Evolutionary conservation across 2,329 filamentous ascomycete species (phyloP).

Genomic region (Pyricularia sp.): DNA sequence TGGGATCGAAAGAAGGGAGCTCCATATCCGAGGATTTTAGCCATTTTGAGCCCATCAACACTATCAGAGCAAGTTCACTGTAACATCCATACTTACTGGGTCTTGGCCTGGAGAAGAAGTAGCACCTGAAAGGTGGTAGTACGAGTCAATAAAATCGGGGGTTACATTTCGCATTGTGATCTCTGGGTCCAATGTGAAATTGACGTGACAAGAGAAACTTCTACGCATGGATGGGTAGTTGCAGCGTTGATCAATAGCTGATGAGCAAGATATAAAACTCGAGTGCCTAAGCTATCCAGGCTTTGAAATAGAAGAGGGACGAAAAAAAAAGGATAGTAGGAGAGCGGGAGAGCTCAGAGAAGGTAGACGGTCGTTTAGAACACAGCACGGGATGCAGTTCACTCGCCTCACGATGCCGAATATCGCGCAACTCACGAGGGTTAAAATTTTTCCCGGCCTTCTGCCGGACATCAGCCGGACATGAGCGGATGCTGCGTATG

Average conservation of each 20-base stretch:
- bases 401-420: neutral
- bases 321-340: neutral
- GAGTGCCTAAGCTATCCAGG: neutral
- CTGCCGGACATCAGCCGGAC: neutral
- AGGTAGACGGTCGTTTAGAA: neutral
- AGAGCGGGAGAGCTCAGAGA: neutral
- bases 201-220: neutral
- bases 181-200: neutral
- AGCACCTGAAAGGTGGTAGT: neutral
- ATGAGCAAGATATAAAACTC: neutral
- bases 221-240: neutral
- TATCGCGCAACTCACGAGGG: neutral
- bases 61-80: neutral
- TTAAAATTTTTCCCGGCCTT: neutral
- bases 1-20: no score
- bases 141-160: neutral
- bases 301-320: neutral
- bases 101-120: neutral
- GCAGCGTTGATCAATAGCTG: neutral
- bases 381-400: neutral
- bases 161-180: neutral
- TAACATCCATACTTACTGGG: neutral
- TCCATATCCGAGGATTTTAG: neutral
- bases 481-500: neutral
- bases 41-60: neutral